Evolutionary conservation across 2,329 filamentous ascomycete species (phyloP), one percentile per base, ranked within the genome.

Genomic region (Penicillium italicum): DNA sequence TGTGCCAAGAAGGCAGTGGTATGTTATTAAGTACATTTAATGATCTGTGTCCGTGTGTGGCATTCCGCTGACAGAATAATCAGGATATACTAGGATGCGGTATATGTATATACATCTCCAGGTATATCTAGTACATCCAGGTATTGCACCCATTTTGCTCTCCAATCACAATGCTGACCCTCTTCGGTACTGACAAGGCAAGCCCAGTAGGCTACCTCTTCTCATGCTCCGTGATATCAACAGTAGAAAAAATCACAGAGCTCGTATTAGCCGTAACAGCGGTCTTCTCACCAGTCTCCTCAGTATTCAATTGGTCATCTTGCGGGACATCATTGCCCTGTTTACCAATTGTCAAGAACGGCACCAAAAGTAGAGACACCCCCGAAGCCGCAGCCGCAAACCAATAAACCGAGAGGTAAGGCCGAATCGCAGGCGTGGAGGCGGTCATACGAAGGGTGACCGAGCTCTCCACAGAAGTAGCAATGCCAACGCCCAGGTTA

Each of bases 401-500:
- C 67, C 68, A 70, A 31, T 66, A 71, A 9, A 62, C 64, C 5
- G 66, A 52, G n/a, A 70, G 37, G 34, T 70, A 71, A 16, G 68
- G 69, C 18, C 50, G 53, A 14, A 70, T 69, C 6, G 58, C 53
- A 34, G 46, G 58, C n/a, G 55, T 51, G 9, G 55, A 58, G 11
- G 43, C 49, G 6, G 56, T 65, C 58, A 57, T 65, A 41, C 51
- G 38, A 36, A 55, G 52, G 2, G 59, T 52, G 6, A 69, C 51
- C 2, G 66, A 59, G 50, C 62, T 63, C 34, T 63, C 58, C 26
- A 71, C 51, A 1, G 64, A 67, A 0, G 85, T 87, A 3, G 83
- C 79, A 46, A 88, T 79, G 1, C 84, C 84, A 51, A 87, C 79
- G 4, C 83, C 82, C 1, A 86, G 72, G 0, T 85, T 85, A 48